phyloP scores from a whole-genome alignment of 2,329 filamentous ascomycete species.

The Ophiocordyceps unilateralis region DNA sequence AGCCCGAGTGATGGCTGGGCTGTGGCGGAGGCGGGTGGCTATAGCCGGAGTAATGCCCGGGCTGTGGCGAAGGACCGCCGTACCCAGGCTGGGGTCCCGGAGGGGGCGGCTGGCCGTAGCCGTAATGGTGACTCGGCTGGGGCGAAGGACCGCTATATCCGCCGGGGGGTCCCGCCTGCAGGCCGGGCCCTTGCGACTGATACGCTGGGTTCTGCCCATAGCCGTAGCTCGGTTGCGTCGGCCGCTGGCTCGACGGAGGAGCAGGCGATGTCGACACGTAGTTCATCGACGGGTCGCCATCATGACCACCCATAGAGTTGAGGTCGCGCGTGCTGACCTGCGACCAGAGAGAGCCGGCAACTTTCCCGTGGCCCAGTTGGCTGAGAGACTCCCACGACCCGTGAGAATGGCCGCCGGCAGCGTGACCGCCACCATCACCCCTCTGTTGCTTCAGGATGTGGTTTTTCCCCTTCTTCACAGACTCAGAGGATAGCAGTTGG shows the following conservation, averaged over 20 bases:
- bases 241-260: constrained; percentile 13
- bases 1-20: background rate
- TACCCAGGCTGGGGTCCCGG: constrained; percentile 11
- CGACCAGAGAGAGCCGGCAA: constrained; percentile 41
- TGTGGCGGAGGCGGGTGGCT: constrained; percentile 4
- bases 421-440: constrained; percentile 5
- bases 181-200: constrained; percentile 3
- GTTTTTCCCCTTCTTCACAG: constrained; percentile 70
- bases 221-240: constrained; percentile 19
- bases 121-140: constrained; percentile 13
- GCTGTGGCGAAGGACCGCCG: constrained; percentile 6
- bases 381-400: constrained; percentile 25
- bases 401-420: constrained; percentile 20
- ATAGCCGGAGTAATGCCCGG: constrained; percentile 4
- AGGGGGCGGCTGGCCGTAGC: constrained; percentile 14
- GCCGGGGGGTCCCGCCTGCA: constrained; percentile 8
- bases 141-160: constrained; percentile 16
- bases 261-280: constrained; percentile 23
- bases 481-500: constrained; percentile 61
- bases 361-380: constrained; percentile 36
- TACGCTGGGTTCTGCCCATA: constrained; percentile 21
- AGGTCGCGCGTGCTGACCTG: constrained; percentile 43
- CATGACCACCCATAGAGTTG: constrained; percentile 32
- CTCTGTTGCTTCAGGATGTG: constrained; percentile 35
- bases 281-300: constrained; percentile 19